These are phyloP conservation scores for Coemansia sp. DNA, from an alignment of 192 early-diverging fungal species.

Conservation along the genomic window DNA sequence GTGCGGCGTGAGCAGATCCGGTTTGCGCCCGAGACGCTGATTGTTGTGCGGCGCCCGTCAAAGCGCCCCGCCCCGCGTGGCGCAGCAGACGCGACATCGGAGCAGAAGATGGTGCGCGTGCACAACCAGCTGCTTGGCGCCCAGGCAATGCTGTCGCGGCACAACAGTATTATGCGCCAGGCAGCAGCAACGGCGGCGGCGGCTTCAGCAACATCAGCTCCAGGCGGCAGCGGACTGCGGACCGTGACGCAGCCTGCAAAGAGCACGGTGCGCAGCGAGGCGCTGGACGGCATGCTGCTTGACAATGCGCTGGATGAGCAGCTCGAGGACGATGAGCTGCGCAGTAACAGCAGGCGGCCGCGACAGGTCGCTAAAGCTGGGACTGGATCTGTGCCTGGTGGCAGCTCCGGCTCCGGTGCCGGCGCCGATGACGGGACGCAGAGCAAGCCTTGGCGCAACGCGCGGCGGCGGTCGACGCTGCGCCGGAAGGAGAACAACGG, in stretches of 20 bases:
- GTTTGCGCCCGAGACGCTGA: slow-evolving; percentile 50
- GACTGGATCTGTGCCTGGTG: slow-evolving; percentile 8
- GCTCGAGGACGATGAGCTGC: slow-evolving; percentile 25
- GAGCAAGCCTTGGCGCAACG: slow-evolving; percentile 41
- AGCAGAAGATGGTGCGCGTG: slow-evolving; percentile 42
- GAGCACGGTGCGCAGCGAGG: slow-evolving; percentile 37
- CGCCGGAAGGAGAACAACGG: slow-evolving; percentile 25
- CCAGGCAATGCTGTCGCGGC: slow-evolving; percentile 51
- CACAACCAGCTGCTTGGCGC: slow-evolving; percentile 57
- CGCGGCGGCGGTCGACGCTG: slow-evolving; percentile 43
- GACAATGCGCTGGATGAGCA: slow-evolving; percentile 47
- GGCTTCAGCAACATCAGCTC: background rate
- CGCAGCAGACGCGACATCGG: slow-evolving; percentile 9
- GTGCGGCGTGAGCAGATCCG: slow-evolving; percentile 47
- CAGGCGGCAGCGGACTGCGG: background rate
- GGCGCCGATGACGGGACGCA: slow-evolving; percentile 9
- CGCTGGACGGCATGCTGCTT: slow-evolving; percentile 45
- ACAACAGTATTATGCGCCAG: slow-evolving; percentile 43
- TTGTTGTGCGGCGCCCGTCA: slow-evolving; percentile 37
- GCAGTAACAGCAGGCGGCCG: slow-evolving; percentile 13
- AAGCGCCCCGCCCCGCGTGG: background rate
- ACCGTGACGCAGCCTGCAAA: slow-evolving; percentile 8
- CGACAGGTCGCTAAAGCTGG: slow-evolving; percentile 7
- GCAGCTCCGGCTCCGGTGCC: background rate
- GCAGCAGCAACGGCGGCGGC: background rate